Evolutionary conservation across 768 basidiomycete genomes (phyloP), one percentile per base, ranked within the genome.

Genomic region (Russula olivacea): DNA sequence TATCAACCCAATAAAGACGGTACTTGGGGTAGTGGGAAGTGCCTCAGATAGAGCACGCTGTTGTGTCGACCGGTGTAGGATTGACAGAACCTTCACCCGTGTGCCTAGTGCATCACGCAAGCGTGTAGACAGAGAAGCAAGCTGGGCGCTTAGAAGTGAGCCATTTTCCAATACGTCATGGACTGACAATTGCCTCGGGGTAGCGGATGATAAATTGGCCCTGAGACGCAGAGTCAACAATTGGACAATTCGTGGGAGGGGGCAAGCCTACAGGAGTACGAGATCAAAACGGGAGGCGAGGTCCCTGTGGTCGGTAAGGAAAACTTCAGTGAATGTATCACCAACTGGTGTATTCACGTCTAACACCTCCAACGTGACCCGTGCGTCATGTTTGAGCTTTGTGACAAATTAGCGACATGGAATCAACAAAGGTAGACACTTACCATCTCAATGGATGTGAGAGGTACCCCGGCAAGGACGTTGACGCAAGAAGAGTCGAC

Each of bases 401-500:
- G 41, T n/a, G 9, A 57, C 15, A 41, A 19, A 61, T 61, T 11
- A 61, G 25, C 63, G 25, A 11, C 45, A 68, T n/a, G 60, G 40
- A 32, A 38, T 41, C 19, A 6, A 25, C 41, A 11, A 47, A 21
- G 14, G 68, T 34, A 61, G 14, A 41, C 32, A 51, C 80, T 69
- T 72, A 94, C 90, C 74, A 96, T 75, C 55, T 89, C 82, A 1
- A 98, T 77, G 1, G 92, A 93, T 2, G 88, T 81, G 15, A 83
- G 68, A 21, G 94, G 90, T 34, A 95, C 81, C 10, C 82, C 85
- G 0, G 86, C 83, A 23, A 96, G 74, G 11, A 95, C 70, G 71
- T 99, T 98, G 52, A 88, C 77, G 9, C 80, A 79, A 0, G 92
- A 91, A 0, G 87, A 81, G 69, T 95, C 94, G 1, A 96, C 87